A percentile compares a stretch with the other conserved stretches of the same genome.
phyloP scores from a whole-genome alignment of 1,284 basidiomycete genomes.

The Macrocybe sp. region DNA sequence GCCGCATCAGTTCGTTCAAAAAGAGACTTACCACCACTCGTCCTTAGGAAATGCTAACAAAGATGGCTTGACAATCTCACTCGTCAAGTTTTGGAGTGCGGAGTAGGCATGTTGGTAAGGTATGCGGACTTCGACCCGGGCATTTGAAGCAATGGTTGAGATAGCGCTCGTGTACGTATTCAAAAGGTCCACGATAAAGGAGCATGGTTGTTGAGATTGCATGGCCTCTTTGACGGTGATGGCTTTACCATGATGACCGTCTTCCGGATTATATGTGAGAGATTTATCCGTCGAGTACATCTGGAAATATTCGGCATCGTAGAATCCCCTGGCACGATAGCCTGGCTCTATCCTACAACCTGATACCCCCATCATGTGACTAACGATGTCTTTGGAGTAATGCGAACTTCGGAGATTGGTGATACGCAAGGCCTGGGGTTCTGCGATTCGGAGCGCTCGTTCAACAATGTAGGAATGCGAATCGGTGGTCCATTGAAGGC shows the following conservation, averaged over 20 bases:
- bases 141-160: slow-evolving; percentile 10
- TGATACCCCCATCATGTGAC: slow-evolving; percentile 19
- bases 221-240: slow-evolving; percentile 13
- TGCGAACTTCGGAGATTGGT: slow-evolving; percentile 13
- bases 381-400: slow-evolving; percentile 17
- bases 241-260: slow-evolving; percentile 16
- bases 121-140: slow-evolving; percentile 20
- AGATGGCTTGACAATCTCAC: slow-evolving; percentile 2
- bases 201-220: slow-evolving; percentile 1
- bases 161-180: slow-evolving; percentile 12
- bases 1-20: not conserved
- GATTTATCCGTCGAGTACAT: slow-evolving; percentile 26
- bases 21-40: slow-evolving; percentile 7
- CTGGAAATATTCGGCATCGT: slow-evolving; percentile 18
- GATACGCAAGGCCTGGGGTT: slow-evolving; percentile 8
- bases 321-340: slow-evolving; percentile 6
- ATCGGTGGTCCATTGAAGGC: slow-evolving; percentile 19
- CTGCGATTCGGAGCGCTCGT: slow-evolving; percentile 5
- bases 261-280: slow-evolving; percentile 15
- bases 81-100: not conserved
- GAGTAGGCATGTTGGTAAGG: slow-evolving; percentile 5
- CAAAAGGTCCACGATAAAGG: slow-evolving; percentile 11
- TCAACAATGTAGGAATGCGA: slow-evolving; percentile 10
- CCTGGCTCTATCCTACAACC: slow-evolving; percentile 22
- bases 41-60: slow-evolving; percentile 1